These are phyloP conservation scores for Hanseniaspora jakobsenii DNA, from an alignment of 805 yeast genomes.

Conservation along the genomic window DNA sequence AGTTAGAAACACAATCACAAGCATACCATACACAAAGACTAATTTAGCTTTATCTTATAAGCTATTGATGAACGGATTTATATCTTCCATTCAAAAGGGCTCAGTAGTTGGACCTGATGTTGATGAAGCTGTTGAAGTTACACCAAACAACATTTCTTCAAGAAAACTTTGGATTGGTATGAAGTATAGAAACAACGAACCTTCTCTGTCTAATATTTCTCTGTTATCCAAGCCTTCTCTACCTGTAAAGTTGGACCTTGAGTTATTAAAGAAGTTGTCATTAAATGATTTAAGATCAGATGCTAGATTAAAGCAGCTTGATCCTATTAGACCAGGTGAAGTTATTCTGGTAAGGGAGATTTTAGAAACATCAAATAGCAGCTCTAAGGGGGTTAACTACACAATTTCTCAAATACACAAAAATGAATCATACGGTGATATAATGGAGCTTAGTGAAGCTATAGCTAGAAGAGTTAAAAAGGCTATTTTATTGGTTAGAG, in stretches of 20 bases:
- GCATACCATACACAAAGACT: slow-evolving; percentile 70
- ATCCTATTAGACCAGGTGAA: slow-evolving; percentile 83
- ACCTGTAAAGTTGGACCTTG: slow-evolving; percentile 47
- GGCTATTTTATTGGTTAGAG: slow-evolving; percentile 77
- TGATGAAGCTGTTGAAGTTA: slow-evolving; percentile 51
- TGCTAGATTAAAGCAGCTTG: slow-evolving; percentile 55
- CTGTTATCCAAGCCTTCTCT: slow-evolving; percentile 79
- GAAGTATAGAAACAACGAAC: slow-evolving; percentile 68
- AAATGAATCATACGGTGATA: slow-evolving; percentile 33
- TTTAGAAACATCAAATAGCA: neutral
- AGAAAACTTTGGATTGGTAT: slow-evolving; percentile 86
- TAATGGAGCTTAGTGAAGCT: slow-evolving; percentile 78
- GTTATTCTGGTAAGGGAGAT: slow-evolving; percentile 52
- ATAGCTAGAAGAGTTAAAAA: slow-evolving; percentile 48
- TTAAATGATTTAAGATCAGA: slow-evolving; percentile 51
- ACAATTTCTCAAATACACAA: slow-evolving; percentile 2
- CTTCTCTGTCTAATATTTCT: slow-evolving; percentile 61
- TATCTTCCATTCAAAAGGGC: slow-evolving; percentile 75
- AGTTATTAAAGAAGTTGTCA: slow-evolving; percentile 45
- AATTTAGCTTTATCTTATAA: slow-evolving; percentile 77
- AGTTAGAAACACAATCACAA: slow-evolving; percentile 60
- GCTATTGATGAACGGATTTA: slow-evolving; percentile 80
- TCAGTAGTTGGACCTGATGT: slow-evolving; percentile 74
- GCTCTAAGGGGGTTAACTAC: neutral
- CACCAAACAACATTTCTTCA: slow-evolving; percentile 75